Evolutionary conservation across 2,329 filamentous ascomycete species (phyloP), one percentile per base, ranked within the genome.

Genomic region (Aspergillus sojae): DNA sequence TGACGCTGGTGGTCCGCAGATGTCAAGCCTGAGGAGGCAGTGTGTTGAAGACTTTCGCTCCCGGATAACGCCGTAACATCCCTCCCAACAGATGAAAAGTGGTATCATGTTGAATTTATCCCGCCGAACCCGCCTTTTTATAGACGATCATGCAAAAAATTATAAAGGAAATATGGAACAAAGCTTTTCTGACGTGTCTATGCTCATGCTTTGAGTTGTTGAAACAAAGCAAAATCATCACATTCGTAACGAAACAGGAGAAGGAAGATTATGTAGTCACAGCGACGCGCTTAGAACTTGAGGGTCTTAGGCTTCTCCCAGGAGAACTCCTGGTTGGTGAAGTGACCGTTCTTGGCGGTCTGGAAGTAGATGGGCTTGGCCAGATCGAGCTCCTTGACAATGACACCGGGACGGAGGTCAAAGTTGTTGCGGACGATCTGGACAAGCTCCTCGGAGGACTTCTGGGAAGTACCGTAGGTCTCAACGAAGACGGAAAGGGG

Each of bases 341-440:
- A 99, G 89, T 99, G 95, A 75, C 95, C 95, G 85, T 98, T 98
- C 92, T 97, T 97, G 84, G 95, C 95, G 63, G 95, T 99, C 86
- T 94, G 88, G 88, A 89, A 89, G 90, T 99, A 99, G 86, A 98
- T 97, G 79, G 95, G 95, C 83, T 93, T 93, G 82, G 89, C 91
- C 71, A 99, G 88, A 84, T 95, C 91, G 71, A 99, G 91, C 85
- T 97, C 94, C 85, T 93, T 93, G 83, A 98, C 95, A 76, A 99
- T 98, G 81, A 97, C 93, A 89, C 95, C 95, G 63, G 95, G 95
- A 77, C 95, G 90, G 81, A 99, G 89, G 84, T 99, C 94, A 79
- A 99, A 99, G 91, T 99, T 98, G 78, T 90, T 86, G 76, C 88
- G 87, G 84, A 99, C 94, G 82, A 99, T 97, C 80, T 93, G 82